Evolutionary conservation across 805 yeast species (phyloP), one percentile per base, ranked within the genome.

Genomic region (Metschnikowia peoriensis): DNA sequence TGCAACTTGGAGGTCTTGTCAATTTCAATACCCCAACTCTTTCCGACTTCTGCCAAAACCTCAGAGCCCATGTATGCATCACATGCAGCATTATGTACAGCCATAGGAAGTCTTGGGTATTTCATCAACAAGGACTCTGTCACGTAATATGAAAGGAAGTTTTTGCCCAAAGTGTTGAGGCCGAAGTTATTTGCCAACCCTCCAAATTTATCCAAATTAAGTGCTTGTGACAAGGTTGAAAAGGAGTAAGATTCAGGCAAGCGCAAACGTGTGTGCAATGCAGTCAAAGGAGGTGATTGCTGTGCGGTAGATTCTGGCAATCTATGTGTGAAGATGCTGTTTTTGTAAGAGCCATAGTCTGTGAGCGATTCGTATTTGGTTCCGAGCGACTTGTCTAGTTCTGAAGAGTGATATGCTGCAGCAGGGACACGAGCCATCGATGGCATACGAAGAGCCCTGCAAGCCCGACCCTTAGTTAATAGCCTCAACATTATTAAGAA

Each of bases 21-120:
- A 15, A 80, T 77, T 69, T 90, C 92, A 46, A 94, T 84, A 72
- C 99, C 99, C 97, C 97, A 94, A 16, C 73, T 64, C 62, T 77
- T 79, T 37, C 91, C 97, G 28, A 91, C 73, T 46, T 79, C 80
- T 38, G 82, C 73, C 52, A 94, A 75, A 0, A 90, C 79, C 14
- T 76, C 79, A 37, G 82, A 80, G 4, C 93, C 88, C 64, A 88
- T 79, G 65, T 84, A 88, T 0, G 94, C 80, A 59, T 88, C 86
- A 8, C 88, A 84, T 0, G 96, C 89, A 7, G 85, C 83, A 61
- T 85, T 82, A 51, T 90, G 79, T 28, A 92, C 86, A 8, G 83
- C 80, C 55, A 86, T 79, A 15, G 99, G 99, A 47, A 94, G 77
- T 66, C 99, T 82, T 49, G 99, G 99, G 67, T 91, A 91, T 58